Conservation (phyloP, 106 monocot genomes). For the Iris macrosiphon region DNA sequence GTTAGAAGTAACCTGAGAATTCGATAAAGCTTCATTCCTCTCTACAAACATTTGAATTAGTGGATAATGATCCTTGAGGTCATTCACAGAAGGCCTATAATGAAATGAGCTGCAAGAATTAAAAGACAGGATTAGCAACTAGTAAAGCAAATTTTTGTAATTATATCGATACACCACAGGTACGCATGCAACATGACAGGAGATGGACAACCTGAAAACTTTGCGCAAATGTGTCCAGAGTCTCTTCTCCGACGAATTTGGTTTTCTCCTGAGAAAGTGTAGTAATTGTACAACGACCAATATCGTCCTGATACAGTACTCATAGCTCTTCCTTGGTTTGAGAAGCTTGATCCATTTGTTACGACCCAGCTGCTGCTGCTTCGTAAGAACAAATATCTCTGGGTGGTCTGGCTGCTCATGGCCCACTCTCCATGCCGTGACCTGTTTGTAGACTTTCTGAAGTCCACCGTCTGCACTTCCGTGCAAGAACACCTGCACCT, state of each 20-base stretch:
- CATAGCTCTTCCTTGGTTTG: constrained; percentile 44
- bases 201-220: constrained; percentile 36
- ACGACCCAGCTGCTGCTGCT: too few relatives aligned
- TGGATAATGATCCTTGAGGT: constrained; percentile 26
- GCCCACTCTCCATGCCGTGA: constrained; percentile 53
- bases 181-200: too few relatives aligned
- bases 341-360: constrained; percentile 56
- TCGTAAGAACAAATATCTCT: constrained; percentile 35
- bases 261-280: constrained; percentile 47
- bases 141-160: neutral
- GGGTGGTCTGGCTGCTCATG: constrained; percentile 37
- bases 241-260: constrained; percentile 39
- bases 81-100: constrained; percentile 30
- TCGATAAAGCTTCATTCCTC: constrained; percentile 32
- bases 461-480: constrained; percentile 49
- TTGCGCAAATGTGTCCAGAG: constrained; percentile 44
- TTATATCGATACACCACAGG: neutral
- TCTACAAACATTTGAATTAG: constrained; percentile 35
- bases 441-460: constrained; percentile 56
- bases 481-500: constrained; percentile 35
- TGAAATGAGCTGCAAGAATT: constrained; percentile 41
- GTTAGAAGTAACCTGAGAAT: constrained; percentile 50
- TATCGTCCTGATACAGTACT: constrained; percentile 23
- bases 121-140: too few relatives aligned
- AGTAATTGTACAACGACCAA: constrained; percentile 40